A percentile compares a stretch with the other conserved stretches of the same genome.
Conservation (phyloP, 2,329 filamentous ascomycete species). For the Teratosphaeria gauchensis region DNA sequence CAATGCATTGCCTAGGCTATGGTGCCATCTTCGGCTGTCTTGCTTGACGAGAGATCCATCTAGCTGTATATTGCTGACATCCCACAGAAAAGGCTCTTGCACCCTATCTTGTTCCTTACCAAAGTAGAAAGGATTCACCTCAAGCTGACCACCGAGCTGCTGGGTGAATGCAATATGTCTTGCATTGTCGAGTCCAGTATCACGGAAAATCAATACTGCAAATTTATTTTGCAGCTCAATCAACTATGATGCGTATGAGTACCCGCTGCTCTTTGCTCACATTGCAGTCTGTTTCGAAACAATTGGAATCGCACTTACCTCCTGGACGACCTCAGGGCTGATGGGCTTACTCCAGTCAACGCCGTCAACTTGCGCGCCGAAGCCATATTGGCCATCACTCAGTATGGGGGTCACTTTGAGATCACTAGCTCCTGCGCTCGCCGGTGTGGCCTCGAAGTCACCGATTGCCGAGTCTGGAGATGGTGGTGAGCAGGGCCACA, state of each 20-base stretch:
- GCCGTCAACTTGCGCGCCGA: not conserved
- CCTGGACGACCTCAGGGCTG: not conserved
- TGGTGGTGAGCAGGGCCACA: not conserved
- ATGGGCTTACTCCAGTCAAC: not conserved
- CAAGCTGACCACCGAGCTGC: not conserved
- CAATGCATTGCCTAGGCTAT: not conserved
- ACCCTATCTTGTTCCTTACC: not conserved
- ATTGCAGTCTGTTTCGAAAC: no score
- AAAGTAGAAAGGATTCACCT: constrained; percentile 1
- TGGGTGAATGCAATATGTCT: not conserved
- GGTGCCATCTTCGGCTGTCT: not conserved
- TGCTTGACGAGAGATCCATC: not conserved
- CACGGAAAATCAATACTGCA: not conserved
- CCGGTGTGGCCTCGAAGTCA: not conserved
- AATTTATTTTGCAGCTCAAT: not conserved
- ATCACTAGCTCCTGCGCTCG: not conserved
- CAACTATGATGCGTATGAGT: not conserved
- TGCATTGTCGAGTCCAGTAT: not conserved
- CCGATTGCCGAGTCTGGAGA: not conserved
- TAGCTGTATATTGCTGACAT: not conserved
- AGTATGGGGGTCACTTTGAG: not conserved
- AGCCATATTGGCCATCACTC: not conserved
- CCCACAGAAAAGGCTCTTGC: not conserved
- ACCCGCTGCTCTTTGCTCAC: no score
- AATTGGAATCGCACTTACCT: not conserved